A percentile compares a stretch with the other conserved stretches of the same genome.
Evolutionary conservation across 768 basidiomycete genomes (phyloP).

Genomic region (Krasilnikovozyma curviuscula): DNA sequence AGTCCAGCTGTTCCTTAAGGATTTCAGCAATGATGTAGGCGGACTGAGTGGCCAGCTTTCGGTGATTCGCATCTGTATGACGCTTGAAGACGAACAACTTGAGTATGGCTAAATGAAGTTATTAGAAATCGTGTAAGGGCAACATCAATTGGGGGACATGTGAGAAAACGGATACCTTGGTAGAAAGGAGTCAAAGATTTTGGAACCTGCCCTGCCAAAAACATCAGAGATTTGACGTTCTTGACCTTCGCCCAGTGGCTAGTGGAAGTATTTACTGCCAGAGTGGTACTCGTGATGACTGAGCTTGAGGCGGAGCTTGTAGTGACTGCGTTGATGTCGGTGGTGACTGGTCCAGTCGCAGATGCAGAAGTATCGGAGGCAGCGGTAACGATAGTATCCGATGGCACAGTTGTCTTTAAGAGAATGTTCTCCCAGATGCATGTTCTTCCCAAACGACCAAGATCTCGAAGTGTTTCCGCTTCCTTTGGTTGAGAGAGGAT

Average conservation of each 20-base stretch:
- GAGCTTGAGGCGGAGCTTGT: not conserved
- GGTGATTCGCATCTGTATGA: slow-evolving; percentile 40
- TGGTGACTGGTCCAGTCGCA: not conserved
- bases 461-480: slow-evolving; percentile 43
- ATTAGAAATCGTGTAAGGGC: not conserved
- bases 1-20: slow-evolving; percentile 48
- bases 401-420: slow-evolving; percentile 38
- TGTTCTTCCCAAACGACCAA: slow-evolving; percentile 63
- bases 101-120: slow-evolving; percentile 45
- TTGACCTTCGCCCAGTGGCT: slow-evolving; percentile 12
- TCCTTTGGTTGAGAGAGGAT: slow-evolving; percentile 47
- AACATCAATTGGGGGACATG: slow-evolving; percentile 1
- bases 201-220: slow-evolving; percentile 59
- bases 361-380: no score
- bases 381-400: slow-evolving; percentile 7
- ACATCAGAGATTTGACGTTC: slow-evolving; percentile 58
- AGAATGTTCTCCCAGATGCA: slow-evolving; percentile 74
- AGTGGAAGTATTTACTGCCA: not conserved
- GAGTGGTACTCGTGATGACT: not conserved
- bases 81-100: slow-evolving; percentile 61
- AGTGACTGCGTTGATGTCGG: not conserved
- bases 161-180: slow-evolving; percentile 39
- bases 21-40: slow-evolving; percentile 51
- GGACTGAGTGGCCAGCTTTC: slow-evolving; percentile 52
- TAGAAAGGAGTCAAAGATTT: slow-evolving; percentile 61